Base-by-base conservation (phyloP, 2,329 filamentous ascomycete genomes). In the Epichloe brachyelytri region DNA sequence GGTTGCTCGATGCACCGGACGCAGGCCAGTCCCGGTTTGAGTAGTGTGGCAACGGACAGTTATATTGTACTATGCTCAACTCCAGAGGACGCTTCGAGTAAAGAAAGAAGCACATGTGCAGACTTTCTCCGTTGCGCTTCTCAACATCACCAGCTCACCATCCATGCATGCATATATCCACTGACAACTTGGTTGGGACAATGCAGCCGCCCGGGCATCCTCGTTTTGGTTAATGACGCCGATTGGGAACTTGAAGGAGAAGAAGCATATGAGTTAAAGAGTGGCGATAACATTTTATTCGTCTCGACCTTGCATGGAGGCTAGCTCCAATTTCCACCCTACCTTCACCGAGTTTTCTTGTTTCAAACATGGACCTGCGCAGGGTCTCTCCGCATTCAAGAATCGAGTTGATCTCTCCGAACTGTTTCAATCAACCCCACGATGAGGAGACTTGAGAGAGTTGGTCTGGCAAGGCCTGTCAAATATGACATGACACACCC, bases 241-340 rank as follows among this genome's bases (percentile, higher is more conserved):
- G 93, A 98, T 67, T 98, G 93, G 93, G 93, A 97, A 68, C 79
- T 98, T 12, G 93, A 97, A 69, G 93, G 90, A 17, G 91, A 97
- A 69, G 89, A 93, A 64, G 78, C 82, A 57, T 97, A 97, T 64
- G 83, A 89, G 68, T 71, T 98, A 52, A 82, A 91, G 68, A 69
- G 74, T 55, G 79, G 82, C 53, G 93, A 98, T 71, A 91, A 86
- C 63, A 86, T 98, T 59, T 75, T 97, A 57, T 98, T 98, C 70
- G 90, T 98, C 55, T 96, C 90, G 54, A 98, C 93, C 17, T 74
- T 98, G 55, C 93, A 98, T 67, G 93, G 93, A 52, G 93, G 93
- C 54, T 97, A 78, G 55, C 38, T 17, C 43, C 43, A 48, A 43
- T 6, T 20, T 12, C 19, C 5, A 33, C 15, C 11, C 40, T 36